phyloP scores from a whole-genome alignment of 306 rosid genomes.

The Medicago arabica region DNA sequence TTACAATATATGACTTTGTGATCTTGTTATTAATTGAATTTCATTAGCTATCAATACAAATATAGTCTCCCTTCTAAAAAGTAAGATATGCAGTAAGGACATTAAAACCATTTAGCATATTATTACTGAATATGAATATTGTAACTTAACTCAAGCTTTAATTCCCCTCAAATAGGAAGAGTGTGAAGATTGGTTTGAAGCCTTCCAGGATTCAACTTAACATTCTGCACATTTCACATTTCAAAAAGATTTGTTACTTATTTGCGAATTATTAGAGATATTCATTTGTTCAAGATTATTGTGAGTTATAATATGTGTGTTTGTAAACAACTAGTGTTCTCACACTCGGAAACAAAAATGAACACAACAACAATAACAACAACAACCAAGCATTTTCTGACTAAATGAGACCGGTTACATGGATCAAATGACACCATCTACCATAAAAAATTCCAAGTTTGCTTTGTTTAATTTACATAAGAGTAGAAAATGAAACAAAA shows the following conservation, averaged over 20 bases:
- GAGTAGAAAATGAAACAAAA: not conserved
- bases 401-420: too few species aligned
- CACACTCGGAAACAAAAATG: not conserved
- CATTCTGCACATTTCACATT: too few species aligned
- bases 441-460: not conserved
- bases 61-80: not conserved
- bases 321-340: not conserved
- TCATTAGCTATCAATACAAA: not conserved
- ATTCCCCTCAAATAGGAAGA: not conserved
- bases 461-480: slow-evolving; percentile 42
- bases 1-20: not conserved
- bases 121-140: not conserved
- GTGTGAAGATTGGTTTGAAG: not conserved
- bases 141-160: not conserved
- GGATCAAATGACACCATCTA: not conserved
- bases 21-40: not conserved
- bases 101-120: too few species aligned
- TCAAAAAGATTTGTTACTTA: too few species aligned
- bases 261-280: not conserved
- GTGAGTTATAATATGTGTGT: not conserved
- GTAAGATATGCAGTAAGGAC: too few species aligned
- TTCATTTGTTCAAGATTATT: not conserved
- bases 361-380: not conserved
- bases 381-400: too few species aligned
- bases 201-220: too few species aligned